Evolutionary conservation across 2,329 filamentous ascomycete genomes (phyloP), one percentile per base, ranked within the genome.

Genomic region (Madurella fahalii): DNA sequence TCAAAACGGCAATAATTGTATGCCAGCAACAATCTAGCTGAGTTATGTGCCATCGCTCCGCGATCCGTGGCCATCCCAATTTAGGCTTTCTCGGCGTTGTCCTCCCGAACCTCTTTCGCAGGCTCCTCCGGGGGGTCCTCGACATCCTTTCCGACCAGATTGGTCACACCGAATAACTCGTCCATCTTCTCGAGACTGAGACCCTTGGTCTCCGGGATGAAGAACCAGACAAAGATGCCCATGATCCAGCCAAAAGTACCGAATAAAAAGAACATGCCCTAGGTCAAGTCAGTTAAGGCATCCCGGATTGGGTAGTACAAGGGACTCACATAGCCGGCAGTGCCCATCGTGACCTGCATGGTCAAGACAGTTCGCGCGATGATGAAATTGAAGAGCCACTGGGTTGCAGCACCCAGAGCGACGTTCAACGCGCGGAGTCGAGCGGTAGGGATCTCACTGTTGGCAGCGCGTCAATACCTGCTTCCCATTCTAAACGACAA

Each of bases 311-410:
- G 2, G 12, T 16, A 7, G n/a, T 32, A 25, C 11, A 1, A 51
- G 12, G n/a, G 7, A 20, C 7, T 18, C 5, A 41, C 50, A 47
- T 68, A 71, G 2, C 69, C 68, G 31, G 61, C 56, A 2, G 58
- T 50, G n/a, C 69, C 70, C 7, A 71, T 66, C 5, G 65, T 73
- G 71, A 74, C 76, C 59, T 86, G 70, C 84, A 87, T 86, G 54
- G 77, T 78, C 0, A 82, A 82, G 4, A 83, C 82, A 12, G 81
- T 79, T 34, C 81, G 72, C 2, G 84, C 82, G 41, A 87, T 81
- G 2, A 86, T 82, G 53, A 87, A 84, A 63, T 87, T 87, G 68
- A 87, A 86, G 3, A 87, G 64, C 83, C 83, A 86, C 63, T 87
- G 83, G 0, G 81, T 85, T 0, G 82, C 80, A 2, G 84, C 83